Percentiles rank a stretch among this genome's conserved stretches.
Conservation (phyloP, 176 grass and related monocot species). For the Themeda triandra region DNA sequence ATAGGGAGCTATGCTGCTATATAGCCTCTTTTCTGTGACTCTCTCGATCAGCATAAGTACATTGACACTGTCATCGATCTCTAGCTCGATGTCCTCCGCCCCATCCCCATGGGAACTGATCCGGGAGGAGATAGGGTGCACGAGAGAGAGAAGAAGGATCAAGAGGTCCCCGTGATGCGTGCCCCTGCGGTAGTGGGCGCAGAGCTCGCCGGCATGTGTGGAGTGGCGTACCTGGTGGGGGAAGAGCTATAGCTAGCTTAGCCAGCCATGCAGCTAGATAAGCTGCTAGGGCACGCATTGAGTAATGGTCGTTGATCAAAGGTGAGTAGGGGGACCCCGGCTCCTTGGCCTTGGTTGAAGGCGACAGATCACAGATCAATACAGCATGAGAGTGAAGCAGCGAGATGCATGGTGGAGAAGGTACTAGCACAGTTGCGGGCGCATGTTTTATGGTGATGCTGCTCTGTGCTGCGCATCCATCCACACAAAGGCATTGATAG, state of each 20-base stretch:
- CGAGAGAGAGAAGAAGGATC: neutral
- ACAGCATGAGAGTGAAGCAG: constrained; percentile 10
- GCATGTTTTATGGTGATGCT: neutral
- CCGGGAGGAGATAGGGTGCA: neutral
- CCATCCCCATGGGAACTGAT: neutral
- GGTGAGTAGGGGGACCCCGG: constrained; percentile 25
- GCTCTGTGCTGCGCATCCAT: neutral
- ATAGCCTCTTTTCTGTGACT: neutral
- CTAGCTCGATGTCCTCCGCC: neutral
- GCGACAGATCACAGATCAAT: constrained; percentile 23
- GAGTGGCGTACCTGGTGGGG: constrained; percentile 29
- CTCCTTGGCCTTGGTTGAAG: neutral
- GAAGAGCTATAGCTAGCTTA: constrained; percentile 25
- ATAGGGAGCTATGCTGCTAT: neutral
- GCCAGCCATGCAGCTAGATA: neutral
- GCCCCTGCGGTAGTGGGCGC: constrained; percentile 8
- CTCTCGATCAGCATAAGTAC: neutral
- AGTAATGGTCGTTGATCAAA: constrained; percentile 41
- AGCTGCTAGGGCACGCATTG: constrained; percentile 42
- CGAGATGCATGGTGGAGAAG: neutral
- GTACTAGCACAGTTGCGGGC: neutral
- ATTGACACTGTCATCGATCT: constrained; percentile 23
- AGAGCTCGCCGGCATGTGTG: constrained; percentile 24
- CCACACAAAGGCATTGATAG: neutral
- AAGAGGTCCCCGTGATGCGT: constrained; percentile 41